Base-by-base conservation (phyloP, 768 basidiomycete genomes). In the Neoboletus subvelutipes region DNA sequence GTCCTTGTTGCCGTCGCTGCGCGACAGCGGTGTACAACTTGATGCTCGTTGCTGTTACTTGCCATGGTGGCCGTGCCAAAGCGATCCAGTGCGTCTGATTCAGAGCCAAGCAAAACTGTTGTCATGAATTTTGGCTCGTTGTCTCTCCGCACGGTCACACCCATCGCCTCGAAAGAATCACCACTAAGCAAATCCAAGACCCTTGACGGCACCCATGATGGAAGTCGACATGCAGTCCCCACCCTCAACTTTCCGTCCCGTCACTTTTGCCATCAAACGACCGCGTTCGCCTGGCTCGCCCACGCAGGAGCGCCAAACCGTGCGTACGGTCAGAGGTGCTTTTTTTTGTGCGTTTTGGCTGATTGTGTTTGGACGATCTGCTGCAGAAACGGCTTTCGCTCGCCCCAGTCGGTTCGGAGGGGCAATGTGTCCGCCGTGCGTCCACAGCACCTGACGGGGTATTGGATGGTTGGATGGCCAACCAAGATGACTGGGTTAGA, bases 401-500 rank as follows among this genome's bases (percentile, higher is more conserved):
- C 34, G 75, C 74, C 40, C 67, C 64, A 22, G 50, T 76, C 12
- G 69, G 67, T 37, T 10, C 18, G 13, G 67, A 62, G 56, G 65
- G 58, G 50, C 65, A 57, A 48, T 56, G 45, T 64, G 58, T 29
- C 58, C 79, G 53, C 64, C 73, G 43, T 67, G 59, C 65, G 75
- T 72, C 61, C 43, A 61, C 60, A 51, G 53, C 51, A 37, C n/a
- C 58, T 10, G 62, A 62, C 46, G 62, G 61, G 50, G 57, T 50
- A 50, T 37, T 54, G 54, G 58, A 39, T 24, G 42, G 66, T 17
- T 62, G 78, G 62, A 70, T 77, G 28, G 73, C 77, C 41, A 70
- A 73, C 18, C 79, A 82, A 10, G 89, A 90, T 56, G 88, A 91
- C 65, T 92, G 88, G 90, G 88, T 91, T 12, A 76, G 78, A 56